These are phyloP conservation scores for Avena insularis DNA, from an alignment of 176 grass and related monocot species.

Conservation along the genomic window DNA sequence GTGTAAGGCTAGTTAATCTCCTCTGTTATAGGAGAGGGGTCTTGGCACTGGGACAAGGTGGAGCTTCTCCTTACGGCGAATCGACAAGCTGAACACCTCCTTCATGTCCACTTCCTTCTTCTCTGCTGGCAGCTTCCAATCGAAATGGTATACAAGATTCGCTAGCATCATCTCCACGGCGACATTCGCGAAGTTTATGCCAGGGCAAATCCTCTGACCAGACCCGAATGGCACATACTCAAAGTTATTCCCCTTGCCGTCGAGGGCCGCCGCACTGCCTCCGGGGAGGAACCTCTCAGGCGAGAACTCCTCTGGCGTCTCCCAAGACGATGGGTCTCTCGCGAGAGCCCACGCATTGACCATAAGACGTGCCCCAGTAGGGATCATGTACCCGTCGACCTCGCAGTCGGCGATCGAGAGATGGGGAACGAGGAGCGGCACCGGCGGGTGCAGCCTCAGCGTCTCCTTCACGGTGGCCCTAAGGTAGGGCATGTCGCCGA, in stretches of 20 bases:
- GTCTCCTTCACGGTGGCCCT: too few species aligned
- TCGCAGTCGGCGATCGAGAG: background rate
- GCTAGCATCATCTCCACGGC: too few species aligned
- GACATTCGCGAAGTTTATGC: too few species aligned
- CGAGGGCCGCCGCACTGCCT: too few species aligned
- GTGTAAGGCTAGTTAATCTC: background rate
- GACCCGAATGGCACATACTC: background rate
- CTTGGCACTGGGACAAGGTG: background rate
- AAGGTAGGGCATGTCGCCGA: too few species aligned
- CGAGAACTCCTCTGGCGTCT: background rate
- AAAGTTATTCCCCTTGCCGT: background rate
- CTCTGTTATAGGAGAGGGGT: background rate
- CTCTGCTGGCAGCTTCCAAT: too few species aligned
- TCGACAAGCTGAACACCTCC: background rate
- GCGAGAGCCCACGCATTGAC: background rate
- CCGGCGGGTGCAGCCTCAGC: conserved; percentile 6
- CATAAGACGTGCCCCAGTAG: background rate
- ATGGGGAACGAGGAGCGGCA: background rate
- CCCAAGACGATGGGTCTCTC: too few species aligned
- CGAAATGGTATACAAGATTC: too few species aligned
- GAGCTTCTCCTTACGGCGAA: conserved; percentile 17
- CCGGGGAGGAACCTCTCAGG: background rate
- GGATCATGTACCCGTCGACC: background rate
- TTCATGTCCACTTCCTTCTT: too few species aligned
- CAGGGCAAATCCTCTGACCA: too few species aligned